Base-by-base conservation (phyloP, 1,139 yeast genomes). In the Candida pseudocylindracea region DNA sequence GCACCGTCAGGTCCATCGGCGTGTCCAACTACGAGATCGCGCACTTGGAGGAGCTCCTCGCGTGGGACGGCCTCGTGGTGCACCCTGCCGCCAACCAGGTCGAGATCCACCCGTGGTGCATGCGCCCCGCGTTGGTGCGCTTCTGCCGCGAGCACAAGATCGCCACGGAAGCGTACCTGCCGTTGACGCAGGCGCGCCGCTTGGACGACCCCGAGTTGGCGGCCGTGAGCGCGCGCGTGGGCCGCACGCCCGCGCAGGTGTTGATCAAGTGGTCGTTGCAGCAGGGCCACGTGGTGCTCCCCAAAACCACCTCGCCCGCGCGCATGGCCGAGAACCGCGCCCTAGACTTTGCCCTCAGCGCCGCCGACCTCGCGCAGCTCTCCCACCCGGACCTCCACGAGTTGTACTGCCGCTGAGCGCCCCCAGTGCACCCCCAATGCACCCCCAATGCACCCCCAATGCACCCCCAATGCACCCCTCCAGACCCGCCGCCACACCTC, bases 91-190 rank as follows among this genome's bases (percentile, higher is more conserved):
- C 68, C 9, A 67, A 73, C 43, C 76, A 72, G 46, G 63, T 75
- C 38, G 85, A 75, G 48, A 63, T 75, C 12, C 70, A 78, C 38
- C 88, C 85, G 1, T 75, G 83, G 81, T 57, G 72, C 36, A 72
- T 71, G 76, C 57, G 81, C 41, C 55, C 57, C 29, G 74, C 73
- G 29, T 50, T 75, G 34, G 67, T 70, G 4, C 26, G 63, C 29
- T 72, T 54, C 50, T 72, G 76, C 38, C 50, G 52, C 27, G 36
- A 36, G 26, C 32, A 41, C 36, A 36, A 35, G 13, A 39, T 40
- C 43, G 39, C 7, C 58, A 28, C 69, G 8, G 76, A 74, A 46
- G 83, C 88, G 1, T 78, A 65, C 49, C 67, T 79, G 4, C 76
- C 92, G 10, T 55, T 74, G 44, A 71, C 79, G 2, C 72, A 67